These are phyloP conservation scores for Chytriomyces sp. DNA, from an alignment of 192 early-diverging fungal species.

Conservation along the genomic window DNA sequence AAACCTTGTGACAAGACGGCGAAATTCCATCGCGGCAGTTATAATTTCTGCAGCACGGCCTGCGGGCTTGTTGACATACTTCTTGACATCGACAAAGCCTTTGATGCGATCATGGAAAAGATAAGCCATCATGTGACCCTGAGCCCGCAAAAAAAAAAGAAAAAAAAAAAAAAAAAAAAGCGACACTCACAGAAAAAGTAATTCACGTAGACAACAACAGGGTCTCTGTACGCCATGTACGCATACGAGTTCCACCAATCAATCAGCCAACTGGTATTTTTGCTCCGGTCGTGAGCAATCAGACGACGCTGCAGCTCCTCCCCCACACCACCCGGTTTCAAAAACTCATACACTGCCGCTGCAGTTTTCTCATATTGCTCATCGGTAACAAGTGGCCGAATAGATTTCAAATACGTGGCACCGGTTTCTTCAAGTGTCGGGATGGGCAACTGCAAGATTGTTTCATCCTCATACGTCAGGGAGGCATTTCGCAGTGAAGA, in stretches of 20 bases:
- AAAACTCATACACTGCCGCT: conserved; percentile 75
- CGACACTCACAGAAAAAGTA: conserved; percentile 85
- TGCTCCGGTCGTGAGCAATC: conserved; percentile 72
- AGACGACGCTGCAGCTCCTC: conserved; percentile 83
- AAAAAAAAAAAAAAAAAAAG: neutral
- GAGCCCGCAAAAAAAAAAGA: neutral
- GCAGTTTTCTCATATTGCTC: conserved; percentile 74
- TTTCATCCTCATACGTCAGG: neutral
- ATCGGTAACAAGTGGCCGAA: conserved; percentile 71
- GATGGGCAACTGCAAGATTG: conserved; percentile 72
- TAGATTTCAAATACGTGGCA: conserved; percentile 75
- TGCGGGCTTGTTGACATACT: conserved; percentile 72
- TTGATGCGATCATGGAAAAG: conserved; percentile 14
- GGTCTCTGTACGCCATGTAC: conserved; percentile 83
- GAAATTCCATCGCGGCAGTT: conserved; percentile 89
- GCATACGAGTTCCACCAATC: conserved; percentile 96
- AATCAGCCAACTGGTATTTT: conserved; percentile 85
- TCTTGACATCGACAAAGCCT: conserved; percentile 82
- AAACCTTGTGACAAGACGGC: conserved; percentile 68
- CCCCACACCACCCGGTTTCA: conserved; percentile 74
- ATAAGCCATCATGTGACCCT: neutral
- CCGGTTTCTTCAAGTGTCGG: conserved; percentile 82
- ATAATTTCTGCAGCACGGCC: conserved; percentile 88
- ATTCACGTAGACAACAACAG: conserved; percentile 89
- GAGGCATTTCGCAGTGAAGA: neutral